Evolutionary conservation across 164 flowering plant species (phyloP), one percentile per base, ranked within the genome.

Genomic region (Cinnamomum chago): DNA sequence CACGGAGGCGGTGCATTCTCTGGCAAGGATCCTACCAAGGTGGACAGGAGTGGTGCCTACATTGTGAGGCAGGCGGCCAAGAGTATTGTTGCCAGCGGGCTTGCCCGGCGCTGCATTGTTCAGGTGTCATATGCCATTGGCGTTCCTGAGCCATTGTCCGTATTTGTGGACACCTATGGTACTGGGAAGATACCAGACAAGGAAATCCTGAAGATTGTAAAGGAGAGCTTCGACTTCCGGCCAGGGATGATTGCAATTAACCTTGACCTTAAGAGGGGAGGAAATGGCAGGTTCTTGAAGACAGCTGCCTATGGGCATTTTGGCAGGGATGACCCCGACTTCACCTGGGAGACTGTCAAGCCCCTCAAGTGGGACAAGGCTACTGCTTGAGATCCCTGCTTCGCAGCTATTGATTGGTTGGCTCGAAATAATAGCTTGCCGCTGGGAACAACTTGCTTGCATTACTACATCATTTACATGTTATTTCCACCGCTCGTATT

Each of bases 181-280:
- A 88, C 90, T 2, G 88, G 89, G n/a, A 85, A 79, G 79, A 83
- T 85, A 65, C 85, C 86, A 0, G 89, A 86, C 81, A 84, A 74
- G 77, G 89, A 86, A 72, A 86, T 88, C 30, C 76, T 86, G 18
- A 69, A 83, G 81, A 79, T 88, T 71, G 85, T 88, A 76, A 86
- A 85, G 85, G 90, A 88, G 81, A 82, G 1, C 33, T 88, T 88
- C 55, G 88, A 87, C 70, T 85, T 87, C 79, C 79, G 90, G 73
- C 90, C 90, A 1, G 90, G 88, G 2, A 86, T 87, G 90, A 87
- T 87, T 67, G 20, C 86, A 35, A 86, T 90, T 73, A 80, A 88
- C 79, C 81, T 90, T 62, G 94, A 90, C 50, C 87, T 90, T 66
- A 90, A 90, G 89, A 86, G 92, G 76, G 94, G 94, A 64, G 90